phyloP scores from a whole-genome alignment of 2,329 filamentous ascomycete genomes.

The Verticillium albo-atrum region DNA sequence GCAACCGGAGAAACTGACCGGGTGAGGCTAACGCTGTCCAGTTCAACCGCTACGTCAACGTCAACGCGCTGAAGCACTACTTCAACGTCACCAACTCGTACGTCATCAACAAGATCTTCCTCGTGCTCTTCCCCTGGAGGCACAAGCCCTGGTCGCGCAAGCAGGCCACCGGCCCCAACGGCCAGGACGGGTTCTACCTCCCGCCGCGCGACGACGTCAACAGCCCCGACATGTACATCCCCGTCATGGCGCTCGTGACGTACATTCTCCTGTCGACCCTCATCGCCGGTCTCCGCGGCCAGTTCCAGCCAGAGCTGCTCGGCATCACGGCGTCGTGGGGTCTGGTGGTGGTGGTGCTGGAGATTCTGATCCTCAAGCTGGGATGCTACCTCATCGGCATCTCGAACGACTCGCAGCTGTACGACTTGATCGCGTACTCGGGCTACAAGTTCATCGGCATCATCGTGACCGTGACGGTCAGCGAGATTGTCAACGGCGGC shows the following conservation, averaged over 20 bases:
- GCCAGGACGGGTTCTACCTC: constrained; percentile 74
- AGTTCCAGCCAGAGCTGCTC: constrained; percentile 90
- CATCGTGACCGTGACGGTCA: constrained; percentile 80
- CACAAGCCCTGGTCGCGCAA: constrained; percentile 97
- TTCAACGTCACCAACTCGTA: constrained; percentile 99
- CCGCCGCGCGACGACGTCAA: constrained; percentile 94
- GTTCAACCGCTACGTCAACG: constrained; percentile 75
- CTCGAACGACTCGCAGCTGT: constrained; percentile 86
- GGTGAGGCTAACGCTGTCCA: constrained; percentile 19
- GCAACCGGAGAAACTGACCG: no score
- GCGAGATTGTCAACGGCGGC: constrained; percentile 72
- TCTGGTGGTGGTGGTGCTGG: constrained; percentile 75
- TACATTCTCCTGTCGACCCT: constrained; percentile 94
- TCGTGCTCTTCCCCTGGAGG: constrained; percentile 95
- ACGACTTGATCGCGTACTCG: constrained; percentile 92
- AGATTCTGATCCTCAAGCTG: constrained; percentile 86
- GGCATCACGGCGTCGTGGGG: constrained; percentile 85
- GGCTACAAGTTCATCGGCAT: constrained; percentile 99
- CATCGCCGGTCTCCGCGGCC: constrained; percentile 80
- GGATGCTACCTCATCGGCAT: constrained; percentile 93
- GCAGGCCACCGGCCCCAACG: constrained; percentile 66
- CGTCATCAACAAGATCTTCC: constrained; percentile 85
- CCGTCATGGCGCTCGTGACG: constrained; percentile 95
- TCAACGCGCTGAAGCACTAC: constrained; percentile 93
- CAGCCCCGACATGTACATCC: constrained; percentile 99